Base-by-base conservation (phyloP, 345 rosid species). In the Draba incana region DNA sequence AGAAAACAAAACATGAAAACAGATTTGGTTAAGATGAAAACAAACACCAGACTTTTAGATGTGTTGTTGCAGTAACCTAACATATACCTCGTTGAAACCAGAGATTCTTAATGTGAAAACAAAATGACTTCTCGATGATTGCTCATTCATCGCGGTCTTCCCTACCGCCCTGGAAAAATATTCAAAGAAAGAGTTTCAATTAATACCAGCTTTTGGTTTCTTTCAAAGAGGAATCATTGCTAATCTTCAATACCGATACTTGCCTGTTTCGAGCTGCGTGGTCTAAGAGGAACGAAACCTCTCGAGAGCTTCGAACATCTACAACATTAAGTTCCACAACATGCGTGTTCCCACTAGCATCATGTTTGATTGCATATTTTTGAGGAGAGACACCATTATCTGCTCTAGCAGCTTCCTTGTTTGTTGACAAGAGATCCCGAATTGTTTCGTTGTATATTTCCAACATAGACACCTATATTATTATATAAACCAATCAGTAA, bases 381-480 rank as follows among this genome's bases (percentile, higher is more conserved):
- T 87, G 83, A 47, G 85, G 70, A 74, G 83, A 51, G 42, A 64
- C 42, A 33, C 88, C 82, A 76, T 81, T 87, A 41, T 88, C 95
- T 61, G 70, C 68, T 71, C 86, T 71, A 24, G 74, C 68, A 37
- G 62, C 63, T 73, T 90, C 96, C 59, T 81, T 67, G 73, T 70
- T 87, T 62, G 92, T 80, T 55, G 92, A 79, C 79, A 94, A 77
- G 73, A 94, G 75, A 82, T 94, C 99, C 4, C 96, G 85, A 31
- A 94, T 84, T 3, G 92, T 83, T 84, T 94, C 99, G 11, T 94
- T 94, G 80, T 94, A 94, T 70, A 94, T 94, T 78, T 94, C 99
- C 77, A 91, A 77, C 99, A 94, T 91, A 9, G 99, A 91, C 28
- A 89, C 99, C 99, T 94, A 64, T 10, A 10, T 10, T 14, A 64